Conservation (phyloP, 805 yeast species). For the Pichia cabralensis region DNA sequence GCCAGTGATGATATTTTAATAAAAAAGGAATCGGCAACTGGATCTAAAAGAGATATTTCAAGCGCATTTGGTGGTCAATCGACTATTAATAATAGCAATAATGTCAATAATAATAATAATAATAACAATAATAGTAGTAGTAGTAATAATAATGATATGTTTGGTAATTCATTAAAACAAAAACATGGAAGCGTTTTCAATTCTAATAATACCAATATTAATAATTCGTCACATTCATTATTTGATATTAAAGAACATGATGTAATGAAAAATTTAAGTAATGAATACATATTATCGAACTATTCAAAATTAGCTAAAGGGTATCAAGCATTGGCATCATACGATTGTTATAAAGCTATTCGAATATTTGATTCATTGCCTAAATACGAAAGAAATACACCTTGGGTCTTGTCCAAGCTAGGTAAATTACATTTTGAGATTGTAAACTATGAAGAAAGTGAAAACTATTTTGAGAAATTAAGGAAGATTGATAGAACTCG, state of each 20-base stretch:
- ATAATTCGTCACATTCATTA: neutral
- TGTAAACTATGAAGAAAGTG: slow-evolving; percentile 74
- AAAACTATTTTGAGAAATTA: slow-evolving; percentile 48
- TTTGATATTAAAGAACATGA: slow-evolving; percentile 3
- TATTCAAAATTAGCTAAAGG: slow-evolving; percentile 50
- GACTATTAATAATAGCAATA: too few relatives aligned
- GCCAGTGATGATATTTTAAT: neutral
- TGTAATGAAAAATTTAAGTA: slow-evolving; percentile 17
- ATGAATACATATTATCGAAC: slow-evolving; percentile 35
- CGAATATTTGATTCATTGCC: slow-evolving; percentile 58
- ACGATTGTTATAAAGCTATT: slow-evolving; percentile 75
- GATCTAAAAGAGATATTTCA: slow-evolving; percentile 3
- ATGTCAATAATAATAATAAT: neutral
- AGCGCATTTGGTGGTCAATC: slow-evolving; percentile 6
- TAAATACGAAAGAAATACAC: slow-evolving; percentile 51
- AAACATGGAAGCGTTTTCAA: too few relatives aligned
- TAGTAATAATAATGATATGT: neutral
- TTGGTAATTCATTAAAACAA: slow-evolving; percentile 6
- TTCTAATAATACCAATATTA: slow-evolving; percentile 1
- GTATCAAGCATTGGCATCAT: slow-evolving; percentile 49
- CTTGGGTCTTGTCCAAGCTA: slow-evolving; percentile 75
- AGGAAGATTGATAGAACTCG: slow-evolving; percentile 69
- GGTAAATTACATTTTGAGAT: slow-evolving; percentile 83
- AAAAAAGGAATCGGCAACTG: too few relatives aligned
- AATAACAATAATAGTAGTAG: neutral